Percentiles rank a stretch among this genome's conserved stretches.
These are phyloP conservation scores for Jatropha multifida DNA, from an alignment of 441 rosid genomes.

Conservation along the genomic window DNA sequence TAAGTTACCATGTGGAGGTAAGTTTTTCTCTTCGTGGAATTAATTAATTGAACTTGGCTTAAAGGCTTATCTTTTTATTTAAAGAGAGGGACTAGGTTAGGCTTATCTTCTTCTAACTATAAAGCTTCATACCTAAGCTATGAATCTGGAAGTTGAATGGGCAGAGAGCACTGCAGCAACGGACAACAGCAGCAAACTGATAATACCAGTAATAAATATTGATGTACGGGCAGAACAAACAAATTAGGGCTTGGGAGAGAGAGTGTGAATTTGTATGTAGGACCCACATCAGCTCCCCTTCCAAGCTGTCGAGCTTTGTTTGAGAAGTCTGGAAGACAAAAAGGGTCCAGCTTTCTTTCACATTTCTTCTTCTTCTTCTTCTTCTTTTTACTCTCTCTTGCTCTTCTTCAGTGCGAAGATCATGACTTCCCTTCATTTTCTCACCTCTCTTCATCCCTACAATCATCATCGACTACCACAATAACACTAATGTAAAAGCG, in stretches of 20 bases:
- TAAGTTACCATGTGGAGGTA: too few relatives aligned
- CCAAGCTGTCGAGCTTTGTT: slow-evolving; percentile 21
- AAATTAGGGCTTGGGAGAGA: background rate
- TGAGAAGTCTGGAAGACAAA: background rate
- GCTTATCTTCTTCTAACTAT: background rate
- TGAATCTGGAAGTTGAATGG: background rate
- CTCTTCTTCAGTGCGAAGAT: slow-evolving; percentile 18
- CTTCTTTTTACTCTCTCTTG: background rate
- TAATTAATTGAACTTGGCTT: background rate
- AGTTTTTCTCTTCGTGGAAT: too few relatives aligned
- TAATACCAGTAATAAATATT: background rate
- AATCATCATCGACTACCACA: background rate
- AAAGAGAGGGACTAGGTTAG: too few relatives aligned
- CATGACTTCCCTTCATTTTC: slow-evolving; percentile 15
- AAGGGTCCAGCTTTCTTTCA: slow-evolving; percentile 9
- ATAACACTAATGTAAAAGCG: background rate
- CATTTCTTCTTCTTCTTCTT: background rate
- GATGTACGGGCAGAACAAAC: background rate
- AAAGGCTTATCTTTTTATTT: background rate
- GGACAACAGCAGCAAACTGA: background rate
- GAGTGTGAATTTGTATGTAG: background rate
- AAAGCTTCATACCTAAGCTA: background rate
- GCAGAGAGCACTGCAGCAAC: background rate
- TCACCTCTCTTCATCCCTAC: background rate
- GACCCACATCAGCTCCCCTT: slow-evolving; percentile 7